Percentiles rank a stretch among this genome's conserved stretches.
Evolutionary conservation across 345 rosid species (phyloP).

Genomic region (Turnera subulata): DNA sequence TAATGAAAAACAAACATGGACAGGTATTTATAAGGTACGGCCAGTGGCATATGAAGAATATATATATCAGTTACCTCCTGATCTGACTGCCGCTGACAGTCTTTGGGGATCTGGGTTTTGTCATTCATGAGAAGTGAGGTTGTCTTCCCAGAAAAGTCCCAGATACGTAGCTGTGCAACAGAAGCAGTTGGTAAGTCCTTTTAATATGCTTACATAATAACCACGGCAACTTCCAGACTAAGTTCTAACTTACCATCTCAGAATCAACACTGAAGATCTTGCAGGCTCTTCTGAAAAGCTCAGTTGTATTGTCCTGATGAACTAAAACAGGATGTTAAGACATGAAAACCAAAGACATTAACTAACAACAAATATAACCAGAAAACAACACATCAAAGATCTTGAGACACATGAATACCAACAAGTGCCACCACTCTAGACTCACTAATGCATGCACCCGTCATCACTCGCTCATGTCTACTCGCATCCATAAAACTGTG

Average conservation of each 20-base stretch:
- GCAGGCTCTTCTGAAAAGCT: conserved; percentile 91
- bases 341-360: conserved; percentile 6
- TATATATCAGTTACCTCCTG: conserved; percentile 54
- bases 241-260: conserved; percentile 57
- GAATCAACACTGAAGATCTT: conserved; percentile 81
- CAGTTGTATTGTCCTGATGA: conserved; percentile 75
- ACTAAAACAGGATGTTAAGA: background rate
- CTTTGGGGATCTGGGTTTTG: conserved; percentile 44
- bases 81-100: conserved; percentile 59
- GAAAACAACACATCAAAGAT: conserved; percentile 7
- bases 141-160: conserved; percentile 94
- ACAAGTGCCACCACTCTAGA: no score
- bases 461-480: no score
- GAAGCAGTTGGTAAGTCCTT: conserved; percentile 23
- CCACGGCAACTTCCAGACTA: conserved; percentile 5
- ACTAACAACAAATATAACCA: background rate
- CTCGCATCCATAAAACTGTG: no score
- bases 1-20: background rate
- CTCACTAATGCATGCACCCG: no score
- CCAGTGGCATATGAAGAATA: no score
- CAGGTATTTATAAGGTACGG: background rate
- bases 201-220: conserved; percentile 8
- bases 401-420: background rate
- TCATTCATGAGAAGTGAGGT: conserved; percentile 52
- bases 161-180: conserved; percentile 66